Percentiles rank a stretch among this genome's conserved stretches.
Evolutionary conservation across 768 basidiomycete genomes (phyloP).

Genomic region (Postia placenta): DNA sequence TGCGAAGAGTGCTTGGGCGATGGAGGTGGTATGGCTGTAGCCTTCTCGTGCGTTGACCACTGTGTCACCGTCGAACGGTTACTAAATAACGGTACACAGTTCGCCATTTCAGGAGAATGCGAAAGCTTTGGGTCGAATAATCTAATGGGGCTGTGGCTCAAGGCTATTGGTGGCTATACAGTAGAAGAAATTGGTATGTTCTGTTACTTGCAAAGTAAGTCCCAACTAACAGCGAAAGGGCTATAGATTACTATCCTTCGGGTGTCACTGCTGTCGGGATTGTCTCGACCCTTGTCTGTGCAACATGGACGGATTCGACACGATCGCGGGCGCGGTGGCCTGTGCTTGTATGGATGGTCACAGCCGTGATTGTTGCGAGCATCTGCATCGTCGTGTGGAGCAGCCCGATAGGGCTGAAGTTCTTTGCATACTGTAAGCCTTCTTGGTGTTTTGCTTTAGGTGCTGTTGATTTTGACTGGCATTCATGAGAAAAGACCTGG

Average conservation of each 20-base stretch:
- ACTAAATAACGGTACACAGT: too few species aligned
- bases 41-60: conserved; percentile 37
- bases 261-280: conserved; percentile 64
- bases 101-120: conserved; percentile 59
- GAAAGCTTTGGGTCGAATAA: conserved; percentile 68
- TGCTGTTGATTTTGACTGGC: background rate
- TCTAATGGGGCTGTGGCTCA: conserved; percentile 69
- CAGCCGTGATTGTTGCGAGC: conserved; percentile 46
- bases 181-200: conserved; percentile 52
- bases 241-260: conserved; percentile 49
- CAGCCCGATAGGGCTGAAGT: conserved; percentile 56
- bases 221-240: background rate
- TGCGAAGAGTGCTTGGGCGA: conserved; percentile 42
- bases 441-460: background rate
- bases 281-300: conserved; percentile 54
- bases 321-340: conserved; percentile 50
- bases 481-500: conserved; percentile 36
- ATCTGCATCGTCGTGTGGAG: conserved; percentile 58
- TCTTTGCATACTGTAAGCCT: conserved; percentile 64
- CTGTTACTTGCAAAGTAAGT: background rate
- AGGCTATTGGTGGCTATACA: conserved; percentile 53
- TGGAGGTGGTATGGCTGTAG: conserved; percentile 72
- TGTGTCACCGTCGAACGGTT: background rate
- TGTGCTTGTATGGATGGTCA: conserved; percentile 57
- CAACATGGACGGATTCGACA: conserved; percentile 57